These are phyloP conservation scores for Kodamaea kakaduensis DNA, from an alignment of 805 yeast genomes.

Conservation along the genomic window DNA sequence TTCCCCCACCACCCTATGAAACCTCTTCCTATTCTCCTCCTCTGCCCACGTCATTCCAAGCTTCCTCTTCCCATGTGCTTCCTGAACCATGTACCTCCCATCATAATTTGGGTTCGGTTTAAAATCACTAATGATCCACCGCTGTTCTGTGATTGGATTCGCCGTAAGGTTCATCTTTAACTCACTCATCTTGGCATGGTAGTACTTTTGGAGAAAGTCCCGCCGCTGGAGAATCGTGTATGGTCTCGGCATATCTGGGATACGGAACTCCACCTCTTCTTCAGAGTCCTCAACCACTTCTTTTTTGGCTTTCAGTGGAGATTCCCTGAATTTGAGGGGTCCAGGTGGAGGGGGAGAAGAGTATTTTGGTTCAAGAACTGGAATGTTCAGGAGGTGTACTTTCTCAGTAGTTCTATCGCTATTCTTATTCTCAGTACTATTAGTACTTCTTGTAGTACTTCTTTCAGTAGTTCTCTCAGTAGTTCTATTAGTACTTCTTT, in stretches of 20 bases:
- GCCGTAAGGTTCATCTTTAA: constrained; percentile 22
- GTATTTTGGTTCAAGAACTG: constrained; percentile 3
- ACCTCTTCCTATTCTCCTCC: constrained; percentile 15
- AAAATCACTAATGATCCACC: constrained; percentile 37
- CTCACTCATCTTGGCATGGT: constrained; percentile 19
- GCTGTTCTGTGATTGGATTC: constrained; percentile 36
- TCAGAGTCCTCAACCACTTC: constrained; percentile 16
- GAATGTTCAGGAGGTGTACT: no score
- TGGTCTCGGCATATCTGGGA: constrained; percentile 11
- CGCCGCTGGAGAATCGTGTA: constrained; percentile 32
- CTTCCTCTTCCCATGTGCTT: constrained; percentile 7
- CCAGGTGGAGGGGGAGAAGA: constrained; percentile 1
- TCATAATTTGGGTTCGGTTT: constrained; percentile 25
- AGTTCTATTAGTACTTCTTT: neutral
- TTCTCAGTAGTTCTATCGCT: no score
- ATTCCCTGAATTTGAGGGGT: neutral
- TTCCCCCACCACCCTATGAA: constrained; percentile 11
- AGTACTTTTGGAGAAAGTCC: constrained; percentile 26
- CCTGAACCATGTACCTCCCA: constrained; percentile 11
- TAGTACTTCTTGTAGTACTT: neutral
- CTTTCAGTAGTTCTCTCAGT: neutral
- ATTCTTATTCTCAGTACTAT: neutral
- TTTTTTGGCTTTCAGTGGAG: constrained; percentile 1
- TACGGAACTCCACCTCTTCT: constrained; percentile 8
- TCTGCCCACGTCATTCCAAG: constrained; percentile 20